Evolutionary conservation across 495 filamentous ascomycete genomes (phyloP).

Genomic region (Annulohypoxylon moriforme): DNA sequence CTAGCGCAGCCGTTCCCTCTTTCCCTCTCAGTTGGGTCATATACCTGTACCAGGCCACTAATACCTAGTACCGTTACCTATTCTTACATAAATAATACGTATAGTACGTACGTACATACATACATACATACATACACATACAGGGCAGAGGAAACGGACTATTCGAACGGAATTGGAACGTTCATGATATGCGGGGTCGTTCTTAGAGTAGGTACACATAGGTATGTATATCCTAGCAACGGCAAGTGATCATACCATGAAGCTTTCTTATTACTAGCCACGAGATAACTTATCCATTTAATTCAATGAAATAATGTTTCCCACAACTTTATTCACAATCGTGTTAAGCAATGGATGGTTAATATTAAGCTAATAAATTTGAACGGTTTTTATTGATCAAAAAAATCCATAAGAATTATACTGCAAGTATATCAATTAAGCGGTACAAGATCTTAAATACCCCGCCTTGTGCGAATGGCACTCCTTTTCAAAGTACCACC

Average conservation of each 20-base stretch:
- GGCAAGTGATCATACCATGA: no score
- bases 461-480: neutral
- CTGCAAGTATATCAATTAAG: neutral
- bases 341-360: no score
- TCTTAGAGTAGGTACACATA: neutral
- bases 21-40: conserved; percentile 36
- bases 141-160: neutral
- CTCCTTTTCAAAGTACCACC: neutral
- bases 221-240: neutral
- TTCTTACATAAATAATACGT: no score
- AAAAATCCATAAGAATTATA: neutral
- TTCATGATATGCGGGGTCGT: neutral
- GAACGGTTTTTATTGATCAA: no score
- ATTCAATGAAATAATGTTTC: no score
- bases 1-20: conserved; percentile 33
- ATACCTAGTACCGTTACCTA: no score
- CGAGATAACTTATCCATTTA: no score
- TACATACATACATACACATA: neutral
- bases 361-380: no score
- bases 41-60: no score
- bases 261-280: no score
- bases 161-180: neutral
- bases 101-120: neutral
- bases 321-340: no score
- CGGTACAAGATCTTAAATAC: neutral